A percentile compares a stretch with the other conserved stretches of the same genome.
Evolutionary conservation across 148 eudicot genomes (phyloP).

Genomic region (Nepenthes mirabilis): DNA sequence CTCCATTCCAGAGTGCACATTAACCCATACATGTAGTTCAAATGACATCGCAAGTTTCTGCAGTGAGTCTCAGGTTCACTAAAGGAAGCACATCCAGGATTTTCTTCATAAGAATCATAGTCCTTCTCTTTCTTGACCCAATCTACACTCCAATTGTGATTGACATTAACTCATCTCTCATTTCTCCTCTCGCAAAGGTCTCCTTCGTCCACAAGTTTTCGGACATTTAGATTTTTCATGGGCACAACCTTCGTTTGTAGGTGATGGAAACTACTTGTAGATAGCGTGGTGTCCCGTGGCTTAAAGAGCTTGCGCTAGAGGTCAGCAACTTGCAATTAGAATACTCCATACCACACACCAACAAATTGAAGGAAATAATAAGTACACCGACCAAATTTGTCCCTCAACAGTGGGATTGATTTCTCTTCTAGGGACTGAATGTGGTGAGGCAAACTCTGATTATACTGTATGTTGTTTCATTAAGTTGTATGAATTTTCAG

Average conservation of each 20-base stretch:
- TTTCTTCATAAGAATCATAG: conserved; percentile 93
- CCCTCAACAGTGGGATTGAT: too few species aligned
- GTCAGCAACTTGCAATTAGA: too few species aligned
- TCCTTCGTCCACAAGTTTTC: conserved; percentile 86
- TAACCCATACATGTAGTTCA: conserved; percentile 93
- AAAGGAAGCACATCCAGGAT: conserved; percentile 80
- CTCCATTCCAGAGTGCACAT: conserved; percentile 99
- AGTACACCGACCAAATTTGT: too few species aligned
- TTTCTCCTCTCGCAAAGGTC: conserved; percentile 96
- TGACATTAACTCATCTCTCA: conserved; percentile 99
- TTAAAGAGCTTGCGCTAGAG: too few species aligned
- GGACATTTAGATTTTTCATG: conserved; percentile 85
- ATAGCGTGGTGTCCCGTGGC: too few species aligned
- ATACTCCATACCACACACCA: too few species aligned
- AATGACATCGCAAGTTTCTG: conserved; percentile 60
- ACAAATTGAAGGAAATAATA: too few species aligned
- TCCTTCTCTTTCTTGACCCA: conserved; percentile 99
- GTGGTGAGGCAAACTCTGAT: too few species aligned
- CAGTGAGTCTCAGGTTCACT: conserved; percentile 98
- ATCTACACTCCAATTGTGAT: conserved; percentile 97
- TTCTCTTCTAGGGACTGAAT: too few species aligned
- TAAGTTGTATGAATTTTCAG: too few species aligned
- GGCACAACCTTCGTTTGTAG: conserved; percentile 50
- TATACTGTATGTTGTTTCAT: too few species aligned
- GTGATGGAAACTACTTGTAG: too few species aligned